Evolutionary conservation across 352 stramenopile genomes (phyloP), one percentile per base, ranked within the genome.

Genomic region (Globisporangium spiculum): DNA sequence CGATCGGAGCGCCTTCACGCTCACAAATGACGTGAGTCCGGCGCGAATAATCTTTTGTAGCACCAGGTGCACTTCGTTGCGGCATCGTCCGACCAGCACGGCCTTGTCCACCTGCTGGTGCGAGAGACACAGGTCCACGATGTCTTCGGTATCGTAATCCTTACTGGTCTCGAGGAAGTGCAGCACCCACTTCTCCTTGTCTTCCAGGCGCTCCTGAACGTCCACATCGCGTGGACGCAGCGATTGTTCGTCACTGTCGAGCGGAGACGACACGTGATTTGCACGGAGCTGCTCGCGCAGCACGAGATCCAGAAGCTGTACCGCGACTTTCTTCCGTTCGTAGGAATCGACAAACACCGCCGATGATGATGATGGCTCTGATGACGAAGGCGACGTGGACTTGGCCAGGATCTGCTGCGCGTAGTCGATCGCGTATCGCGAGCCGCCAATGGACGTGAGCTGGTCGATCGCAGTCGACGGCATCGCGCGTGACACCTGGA

Each of bases 381-480:
- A 20, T 10, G 69, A 22, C 18, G 44, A 52, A 1, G 41, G 18
- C 16, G 16, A 50, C 41, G 18, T 52, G 44, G 41, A 22, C 44
- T 52, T 52, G 16, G 44, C 65, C n/a, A 92, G 67, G 6, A 89
- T 71, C 22, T 90, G 67, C 50, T 84, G 74, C 6, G 80, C 79
- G 66, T 86, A 90, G 58, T 86, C 76, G 69, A 91, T 90, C 7
- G 84, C 84, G 54, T 73, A 75, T n/a, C 74, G 67, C 0, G 78
- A 65, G 8, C 80, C 85, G 18, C 76, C 79, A 60, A 94, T 83
- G 0, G 69, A 70, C 2, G 78, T 85, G 34, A 96, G 74, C 55
- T 94, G 85, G 41, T 88, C 73, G 7, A 96, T 70, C n/a, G 79
- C 81, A 53, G 76, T 86, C 34, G 84, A 90, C 9, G 88, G 86